Base-by-base conservation (phyloP, 306 rosid genomes). In the Lathyrus sativus region DNA sequence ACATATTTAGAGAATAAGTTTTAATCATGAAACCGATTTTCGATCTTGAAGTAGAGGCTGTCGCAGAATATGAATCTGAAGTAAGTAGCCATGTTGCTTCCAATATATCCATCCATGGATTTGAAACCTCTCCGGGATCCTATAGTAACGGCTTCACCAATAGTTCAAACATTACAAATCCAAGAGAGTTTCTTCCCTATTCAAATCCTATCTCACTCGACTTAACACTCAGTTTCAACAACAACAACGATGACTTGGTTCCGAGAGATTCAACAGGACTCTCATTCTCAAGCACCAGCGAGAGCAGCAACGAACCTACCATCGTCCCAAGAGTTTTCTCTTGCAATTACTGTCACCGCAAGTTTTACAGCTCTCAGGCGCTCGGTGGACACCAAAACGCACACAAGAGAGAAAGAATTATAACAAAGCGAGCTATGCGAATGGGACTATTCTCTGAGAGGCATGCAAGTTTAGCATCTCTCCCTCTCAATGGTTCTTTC, bases 311-410 rank as follows among this genome's bases (percentile, higher is more conserved):
- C 11, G 91, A 89, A 62, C 37, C 84, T 6, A 39, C 61, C 42
- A 35, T 60, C 42, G 15, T 33, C 2, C 76, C 84, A 1, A 72
- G 95, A 65, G 89, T 89, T 13, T 91, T 87, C 76, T 74, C 96
- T 43, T 91, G 98, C 86, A 91, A 89, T 63, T 91, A 89, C 82
- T 91, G 98, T 26, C 91, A 81, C 69, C 87, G 98, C 53, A 91
- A 87, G 65, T 91, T 91, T 73, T 82, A 82, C 59, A 89, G 98
- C 81, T 91, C 98, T 0, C 98, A 91, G 78, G 98, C 98, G 13
- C 98, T 91, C 7, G 98, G 98, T 0, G 98, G 98, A 5, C 98
- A 91, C 80, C 98, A 91, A 69, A 91, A 91, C 35, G 98, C 96
- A 7, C 98, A 91, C 73, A 91, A 91, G 72, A 83, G 88, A 22